Base-by-base conservation (phyloP, 1,139 yeast genomes). In the Yamadazyma blattariae region DNA sequence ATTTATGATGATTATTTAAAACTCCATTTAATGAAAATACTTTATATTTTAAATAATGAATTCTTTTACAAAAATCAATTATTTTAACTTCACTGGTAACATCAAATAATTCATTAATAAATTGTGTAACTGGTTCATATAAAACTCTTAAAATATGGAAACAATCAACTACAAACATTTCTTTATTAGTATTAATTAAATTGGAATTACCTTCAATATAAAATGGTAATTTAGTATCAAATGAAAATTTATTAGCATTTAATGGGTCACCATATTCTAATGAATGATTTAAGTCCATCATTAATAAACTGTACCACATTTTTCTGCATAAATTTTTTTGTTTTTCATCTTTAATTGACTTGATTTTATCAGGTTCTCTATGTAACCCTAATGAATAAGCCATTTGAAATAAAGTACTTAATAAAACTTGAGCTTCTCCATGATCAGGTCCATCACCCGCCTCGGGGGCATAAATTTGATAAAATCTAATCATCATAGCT, bases 381-480 rank as follows among this genome's bases (percentile, higher is more conserved):
- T 74, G 62, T 24, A 75, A 47, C 0, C 80, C 80, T 39, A 74
- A 47, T 3, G 69, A 54, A 35, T 59, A 57, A 0, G 75, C 74
- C 58, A 66, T 64, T 38, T 71, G 69, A 9, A 61, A 47, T 27
- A 74, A 45, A 32, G 69, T 44, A 1, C 71, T 72, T 32, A 56
- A 64, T 36, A 56, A 60, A 3, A 67, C 56, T 33, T 55, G 60
- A 0, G 73, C 62, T 42, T 73, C 77, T 10, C 77, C 77, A 25
- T 68, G 65, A 23, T 77, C 79, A 2, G 61, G 58, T 10, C 57
- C 61, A 35, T 67, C 71, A 14, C 78, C 76, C 42, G 71, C 28
- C 20, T 38, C 41, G 2, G 39, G 41, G 3, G 37, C 41, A 13
- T 18, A 22, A 9, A 19, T 18, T 32, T 65, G 67, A 50, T 73